Conservation (phyloP, 2,329 filamentous ascomycete genomes). For the Arthrobotrys sphaeroides region DNA sequence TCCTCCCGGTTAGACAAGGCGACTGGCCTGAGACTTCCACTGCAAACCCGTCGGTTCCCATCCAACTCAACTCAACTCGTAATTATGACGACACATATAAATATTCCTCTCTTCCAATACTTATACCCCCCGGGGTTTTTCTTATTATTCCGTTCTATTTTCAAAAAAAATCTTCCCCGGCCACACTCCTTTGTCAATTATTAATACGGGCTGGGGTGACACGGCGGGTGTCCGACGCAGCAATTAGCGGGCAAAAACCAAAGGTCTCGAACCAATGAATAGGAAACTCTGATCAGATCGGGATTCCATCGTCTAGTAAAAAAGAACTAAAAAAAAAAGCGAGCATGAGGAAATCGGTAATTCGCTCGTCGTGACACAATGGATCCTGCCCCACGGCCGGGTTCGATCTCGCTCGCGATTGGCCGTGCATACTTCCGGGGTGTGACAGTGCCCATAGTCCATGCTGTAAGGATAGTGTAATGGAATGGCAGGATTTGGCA, state of each 20-base stretch:
- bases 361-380: constrained; percentile 29
- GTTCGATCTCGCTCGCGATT: not conserved
- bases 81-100: constrained; percentile 51
- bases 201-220: constrained; percentile 6
- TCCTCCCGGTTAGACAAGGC: constrained; percentile 35
- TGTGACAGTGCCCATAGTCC: not conserved
- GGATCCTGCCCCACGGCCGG: not conserved
- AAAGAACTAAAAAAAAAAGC: not conserved
- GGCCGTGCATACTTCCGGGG: not conserved
- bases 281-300: constrained; percentile 6
- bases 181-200: not conserved
- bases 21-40: constrained; percentile 17
- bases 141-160: not conserved
- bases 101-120: not conserved
- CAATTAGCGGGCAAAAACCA: not conserved
- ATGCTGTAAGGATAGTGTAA: constrained; percentile 7
- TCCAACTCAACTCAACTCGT: constrained; percentile 12
- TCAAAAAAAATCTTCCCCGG: not conserved
- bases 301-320: not conserved
- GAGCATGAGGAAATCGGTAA: no score
- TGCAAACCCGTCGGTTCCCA: not conserved
- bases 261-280: constrained; percentile 4
- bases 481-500: not conserved
- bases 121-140: not conserved
- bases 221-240: constrained; percentile 12